These are phyloP conservation scores for Mortierella sp. DNA, from an alignment of 371 early-diverging fungal genomes.

Conservation along the genomic window DNA sequence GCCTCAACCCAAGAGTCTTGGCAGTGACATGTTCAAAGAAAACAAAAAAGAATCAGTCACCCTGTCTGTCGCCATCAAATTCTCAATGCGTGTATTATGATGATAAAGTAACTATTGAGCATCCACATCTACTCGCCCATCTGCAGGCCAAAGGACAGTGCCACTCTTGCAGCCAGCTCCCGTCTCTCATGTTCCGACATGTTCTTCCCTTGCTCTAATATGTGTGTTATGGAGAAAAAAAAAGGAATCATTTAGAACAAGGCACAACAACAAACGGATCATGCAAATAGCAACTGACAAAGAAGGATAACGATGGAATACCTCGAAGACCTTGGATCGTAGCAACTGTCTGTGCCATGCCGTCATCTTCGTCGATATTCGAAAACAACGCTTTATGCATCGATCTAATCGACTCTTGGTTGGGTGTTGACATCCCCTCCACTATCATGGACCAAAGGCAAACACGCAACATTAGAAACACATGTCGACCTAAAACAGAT, in stretches of 20 bases:
- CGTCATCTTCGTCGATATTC: conserved; percentile 75
- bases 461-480: too few relatives aligned
- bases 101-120: background rate
- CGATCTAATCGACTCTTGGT: conserved; percentile 61
- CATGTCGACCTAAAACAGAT: too few relatives aligned
- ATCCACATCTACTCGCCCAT: conserved; percentile 38
- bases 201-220: conserved; percentile 67
- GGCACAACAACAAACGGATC: background rate
- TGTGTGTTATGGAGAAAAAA: background rate
- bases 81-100: too few relatives aligned
- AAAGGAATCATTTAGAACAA: background rate
- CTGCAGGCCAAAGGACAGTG: conserved; percentile 71
- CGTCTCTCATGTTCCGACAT: conserved; percentile 73
- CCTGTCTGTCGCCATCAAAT: too few relatives aligned
- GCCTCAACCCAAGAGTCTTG: background rate
- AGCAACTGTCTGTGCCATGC: conserved; percentile 70
- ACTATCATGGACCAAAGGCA: background rate
- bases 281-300: background rate
- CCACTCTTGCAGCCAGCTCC: conserved; percentile 75
- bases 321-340: conserved; percentile 70
- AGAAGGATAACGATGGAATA: conserved; percentile 27
- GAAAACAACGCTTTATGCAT: conserved; percentile 73
- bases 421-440: conserved; percentile 52
- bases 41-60: too few relatives aligned
- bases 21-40: background rate